Percentiles rank a stretch among this genome's conserved stretches.
Evolutionary conservation across 768 basidiomycete species (phyloP).

Genomic region (Tulasnella sp.): DNA sequence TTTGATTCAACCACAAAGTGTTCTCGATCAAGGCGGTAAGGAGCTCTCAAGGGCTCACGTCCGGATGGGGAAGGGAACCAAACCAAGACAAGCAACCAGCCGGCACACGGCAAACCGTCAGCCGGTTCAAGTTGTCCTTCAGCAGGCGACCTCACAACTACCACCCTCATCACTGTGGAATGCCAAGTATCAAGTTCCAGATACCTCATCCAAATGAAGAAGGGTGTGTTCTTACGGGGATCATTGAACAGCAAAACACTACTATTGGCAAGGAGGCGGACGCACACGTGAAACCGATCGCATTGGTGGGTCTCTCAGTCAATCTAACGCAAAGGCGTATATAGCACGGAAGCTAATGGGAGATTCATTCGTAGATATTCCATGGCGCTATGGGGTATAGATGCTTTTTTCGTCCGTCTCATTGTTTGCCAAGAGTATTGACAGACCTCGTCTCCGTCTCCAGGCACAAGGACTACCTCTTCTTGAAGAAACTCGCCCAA

Average conservation of each 20-base stretch:
- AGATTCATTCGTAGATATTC: constrained; percentile 56
- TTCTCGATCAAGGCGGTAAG: too few relatives aligned
- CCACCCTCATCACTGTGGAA: not conserved
- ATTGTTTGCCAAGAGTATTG: not conserved
- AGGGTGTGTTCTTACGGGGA: not conserved
- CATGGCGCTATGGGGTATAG: constrained; percentile 79
- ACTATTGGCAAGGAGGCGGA: not conserved
- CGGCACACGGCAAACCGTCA: not conserved
- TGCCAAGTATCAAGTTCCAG: constrained; percentile 8
- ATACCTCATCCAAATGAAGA: constrained; percentile 18
- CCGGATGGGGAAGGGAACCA: not conserved
- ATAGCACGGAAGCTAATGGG: not conserved
- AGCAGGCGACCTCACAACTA: not conserved
- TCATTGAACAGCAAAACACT: not conserved
- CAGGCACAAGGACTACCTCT: constrained; percentile 58
- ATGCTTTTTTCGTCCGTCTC: not conserved
- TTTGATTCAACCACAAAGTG: too few relatives aligned
- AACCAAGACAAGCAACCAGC: not conserved
- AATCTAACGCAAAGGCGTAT: not conserved
- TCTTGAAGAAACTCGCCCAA: constrained; percentile 70
- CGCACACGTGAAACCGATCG: constrained; percentile 1
- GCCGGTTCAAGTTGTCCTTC: not conserved
- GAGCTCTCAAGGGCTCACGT: too few relatives aligned
- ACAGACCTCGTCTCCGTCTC: too few relatives aligned
- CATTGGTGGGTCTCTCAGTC: constrained; percentile 6